A percentile compares a stretch with the other conserved stretches of the same genome.
phyloP scores from a whole-genome alignment of 805 yeast genomes.

The Pichia thaimueangensis region DNA sequence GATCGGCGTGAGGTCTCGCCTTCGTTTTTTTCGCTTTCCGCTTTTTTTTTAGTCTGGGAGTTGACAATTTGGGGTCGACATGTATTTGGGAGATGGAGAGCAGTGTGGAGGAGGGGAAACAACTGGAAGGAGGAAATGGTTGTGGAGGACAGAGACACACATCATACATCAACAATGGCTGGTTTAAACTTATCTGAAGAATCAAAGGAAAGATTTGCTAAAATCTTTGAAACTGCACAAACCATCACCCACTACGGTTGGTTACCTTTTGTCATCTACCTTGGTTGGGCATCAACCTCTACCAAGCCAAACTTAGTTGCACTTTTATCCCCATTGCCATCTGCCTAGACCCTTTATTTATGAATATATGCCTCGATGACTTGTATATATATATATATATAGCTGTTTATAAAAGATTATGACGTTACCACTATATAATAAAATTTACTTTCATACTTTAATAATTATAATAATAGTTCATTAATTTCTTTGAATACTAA shows the following conservation, averaged over 20 bases:
- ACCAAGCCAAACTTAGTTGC: constrained; percentile 78
- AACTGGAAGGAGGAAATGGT: background rate
- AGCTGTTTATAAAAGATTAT: background rate
- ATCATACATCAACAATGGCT: constrained; percentile 25
- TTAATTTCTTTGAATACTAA: constrained; percentile 37
- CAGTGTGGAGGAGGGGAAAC: background rate
- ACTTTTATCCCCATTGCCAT: constrained; percentile 74
- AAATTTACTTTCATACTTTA: too few species aligned
- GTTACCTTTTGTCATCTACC: constrained; percentile 89
- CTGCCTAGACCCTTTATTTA: constrained; percentile 39
- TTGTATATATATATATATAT: constrained; percentile 2
- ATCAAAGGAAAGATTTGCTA: constrained; percentile 76
- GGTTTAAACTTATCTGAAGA: constrained; percentile 40
- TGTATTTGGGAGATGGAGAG: background rate
- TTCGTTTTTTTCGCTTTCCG: background rate
- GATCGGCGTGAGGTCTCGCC: background rate
- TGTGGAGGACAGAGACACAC: background rate
- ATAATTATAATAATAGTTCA: constrained; percentile 10
- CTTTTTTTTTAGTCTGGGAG: too few species aligned
- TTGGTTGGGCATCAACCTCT: constrained; percentile 79
- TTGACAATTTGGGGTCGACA: too few species aligned
- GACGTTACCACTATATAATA: too few species aligned
- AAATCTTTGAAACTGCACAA: constrained; percentile 75
- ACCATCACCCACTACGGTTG: constrained; percentile 93
- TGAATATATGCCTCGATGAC: background rate